These are phyloP conservation scores for Lignosus rhinocerotis DNA, from an alignment of 1,284 basidiomycete species.

Conservation along the genomic window DNA sequence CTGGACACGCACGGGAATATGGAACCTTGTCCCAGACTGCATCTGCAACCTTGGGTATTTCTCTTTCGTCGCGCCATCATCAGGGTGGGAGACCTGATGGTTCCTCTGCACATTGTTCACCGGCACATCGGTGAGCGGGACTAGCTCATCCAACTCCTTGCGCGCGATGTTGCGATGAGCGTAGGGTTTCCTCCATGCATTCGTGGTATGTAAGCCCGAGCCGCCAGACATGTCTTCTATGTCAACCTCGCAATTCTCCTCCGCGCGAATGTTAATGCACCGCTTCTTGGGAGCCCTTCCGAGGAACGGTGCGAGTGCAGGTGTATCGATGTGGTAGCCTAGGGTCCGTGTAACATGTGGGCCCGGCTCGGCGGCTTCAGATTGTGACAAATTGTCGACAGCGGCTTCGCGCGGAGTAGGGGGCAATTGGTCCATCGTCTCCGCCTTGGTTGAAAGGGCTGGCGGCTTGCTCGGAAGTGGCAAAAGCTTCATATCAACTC, in stretches of 20 bases:
- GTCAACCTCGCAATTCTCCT: conserved; percentile 47
- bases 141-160: conserved; percentile 35
- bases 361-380: conserved; percentile 14
- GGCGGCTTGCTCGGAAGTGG: neutral
- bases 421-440: neutral
- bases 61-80: neutral
- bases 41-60: neutral
- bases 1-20: conserved; percentile 61
- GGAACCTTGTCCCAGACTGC: conserved; percentile 55
- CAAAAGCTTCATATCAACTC: conserved; percentile 10
- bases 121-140: conserved; percentile 8
- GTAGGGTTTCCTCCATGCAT: conserved; percentile 43
- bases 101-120: neutral
- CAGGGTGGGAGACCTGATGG: neutral
- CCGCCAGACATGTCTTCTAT: conserved; percentile 33
- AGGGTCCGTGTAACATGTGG: conserved; percentile 59
- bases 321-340: conserved; percentile 68
- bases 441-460: neutral
- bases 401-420: conserved; percentile 1
- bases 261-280: conserved; percentile 52
- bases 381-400: neutral
- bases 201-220: conserved; percentile 7
- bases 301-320: conserved; percentile 70
- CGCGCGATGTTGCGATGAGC: conserved; percentile 47
- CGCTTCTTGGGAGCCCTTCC: conserved; percentile 59